phyloP scores from a whole-genome alignment of 345 rosid genomes.

The Cochlearia excelsa region DNA sequence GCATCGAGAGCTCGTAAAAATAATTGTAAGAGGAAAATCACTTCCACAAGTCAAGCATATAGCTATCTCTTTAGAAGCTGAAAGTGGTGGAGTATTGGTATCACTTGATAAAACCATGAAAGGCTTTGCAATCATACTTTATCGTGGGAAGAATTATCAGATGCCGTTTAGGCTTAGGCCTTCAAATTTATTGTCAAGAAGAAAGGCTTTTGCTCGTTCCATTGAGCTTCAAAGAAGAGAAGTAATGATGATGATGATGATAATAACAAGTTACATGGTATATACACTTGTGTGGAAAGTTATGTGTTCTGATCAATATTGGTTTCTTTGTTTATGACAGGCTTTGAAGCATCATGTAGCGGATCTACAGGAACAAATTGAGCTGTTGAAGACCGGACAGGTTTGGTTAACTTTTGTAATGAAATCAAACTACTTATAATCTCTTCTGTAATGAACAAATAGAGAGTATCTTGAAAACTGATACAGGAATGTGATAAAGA shows the following conservation, averaged over 20 bases:
- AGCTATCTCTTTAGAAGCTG: slow-evolving; percentile 79
- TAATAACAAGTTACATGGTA: not conserved
- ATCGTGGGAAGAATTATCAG: slow-evolving; percentile 86
- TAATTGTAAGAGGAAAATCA: slow-evolving; percentile 59
- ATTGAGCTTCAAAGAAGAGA: slow-evolving; percentile 92
- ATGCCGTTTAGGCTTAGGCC: slow-evolving; percentile 62
- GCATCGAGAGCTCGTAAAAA: slow-evolving; percentile 78
- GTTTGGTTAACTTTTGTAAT: slow-evolving; percentile 1
- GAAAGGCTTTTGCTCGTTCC: slow-evolving; percentile 79
- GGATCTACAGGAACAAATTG: slow-evolving; percentile 61
- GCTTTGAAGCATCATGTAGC: slow-evolving; percentile 70
- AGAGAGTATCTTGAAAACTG: slow-evolving; percentile 16
- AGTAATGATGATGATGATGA: slow-evolving; percentile 38
- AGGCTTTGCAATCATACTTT: slow-evolving; percentile 72
- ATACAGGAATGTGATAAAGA: slow-evolving; percentile 47
- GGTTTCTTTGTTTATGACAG: slow-evolving; percentile 41
- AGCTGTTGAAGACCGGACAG: slow-evolving; percentile 46
- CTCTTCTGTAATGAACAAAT: not conserved
- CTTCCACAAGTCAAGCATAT: slow-evolving; percentile 73
- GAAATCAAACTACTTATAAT: slow-evolving; percentile 1
- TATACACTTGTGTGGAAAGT: not conserved
- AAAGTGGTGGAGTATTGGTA: slow-evolving; percentile 86
- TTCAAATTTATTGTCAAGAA: slow-evolving; percentile 60
- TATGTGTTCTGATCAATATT: slow-evolving; percentile 16
- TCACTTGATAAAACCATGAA: slow-evolving; percentile 73